phyloP scores from a whole-genome alignment of 352 stramenopile species.

The Phytophthora niederhauseri region DNA sequence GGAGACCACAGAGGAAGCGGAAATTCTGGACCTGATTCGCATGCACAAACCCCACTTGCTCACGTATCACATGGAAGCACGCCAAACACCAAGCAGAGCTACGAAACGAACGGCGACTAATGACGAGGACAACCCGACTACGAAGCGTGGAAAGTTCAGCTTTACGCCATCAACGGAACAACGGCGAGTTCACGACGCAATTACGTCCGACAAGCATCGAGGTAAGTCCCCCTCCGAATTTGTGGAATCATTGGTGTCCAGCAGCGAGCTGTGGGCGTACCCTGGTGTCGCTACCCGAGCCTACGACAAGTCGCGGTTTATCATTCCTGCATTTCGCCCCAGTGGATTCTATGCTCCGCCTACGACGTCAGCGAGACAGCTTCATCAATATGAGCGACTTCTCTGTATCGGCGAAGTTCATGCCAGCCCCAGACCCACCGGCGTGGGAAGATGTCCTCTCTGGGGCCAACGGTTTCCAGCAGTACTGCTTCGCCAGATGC shows the following conservation, averaged over 20 bases:
- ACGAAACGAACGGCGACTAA: not conserved
- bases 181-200: not conserved
- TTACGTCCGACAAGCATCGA: not conserved
- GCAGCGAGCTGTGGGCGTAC: conserved; percentile 5
- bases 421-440: not conserved
- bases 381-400: conserved; percentile 20
- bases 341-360: not conserved
- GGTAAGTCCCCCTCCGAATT: conserved; percentile 9
- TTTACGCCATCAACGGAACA: not conserved
- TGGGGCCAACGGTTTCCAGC: conserved; percentile 8
- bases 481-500: conserved; percentile 1
- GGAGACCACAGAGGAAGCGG: not conserved
- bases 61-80: not conserved
- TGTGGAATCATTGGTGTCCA: conserved; percentile 9
- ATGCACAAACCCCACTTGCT: not conserved
- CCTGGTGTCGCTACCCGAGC: not conserved
- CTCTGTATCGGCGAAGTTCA: conserved; percentile 8
- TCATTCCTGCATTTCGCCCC: conserved; percentile 11
- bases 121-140: not conserved
- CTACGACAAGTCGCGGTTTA: not conserved
- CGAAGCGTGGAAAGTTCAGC: not conserved
- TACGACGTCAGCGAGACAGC: not conserved
- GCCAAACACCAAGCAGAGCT: not conserved
- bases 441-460: conserved; percentile 6
- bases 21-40: not conserved